These are phyloP conservation scores for Huntiella decipiens DNA, from an alignment of 2,329 filamentous ascomycete species.

Conservation along the genomic window DNA sequence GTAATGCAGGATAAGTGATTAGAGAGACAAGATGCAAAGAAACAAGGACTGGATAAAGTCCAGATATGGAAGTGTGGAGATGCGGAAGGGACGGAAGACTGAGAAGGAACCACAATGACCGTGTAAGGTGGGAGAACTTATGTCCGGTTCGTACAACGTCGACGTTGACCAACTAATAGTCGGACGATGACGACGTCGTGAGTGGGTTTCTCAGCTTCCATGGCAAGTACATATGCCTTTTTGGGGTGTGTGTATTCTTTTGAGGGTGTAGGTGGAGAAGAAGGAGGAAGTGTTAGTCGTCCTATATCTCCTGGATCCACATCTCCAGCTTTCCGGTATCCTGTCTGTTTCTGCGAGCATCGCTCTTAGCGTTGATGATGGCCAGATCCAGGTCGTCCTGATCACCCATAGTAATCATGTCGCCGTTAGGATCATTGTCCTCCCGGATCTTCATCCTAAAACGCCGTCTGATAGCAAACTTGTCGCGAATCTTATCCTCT, in stretches of 20 bases:
- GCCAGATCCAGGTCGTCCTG: constrained; percentile 91
- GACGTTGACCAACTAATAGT: too few relatives aligned
- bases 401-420: constrained; percentile 95
- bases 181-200: too few relatives aligned
- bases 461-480: constrained; percentile 57
- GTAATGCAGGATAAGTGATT: not conserved
- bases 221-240: too few relatives aligned
- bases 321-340: constrained; percentile 86
- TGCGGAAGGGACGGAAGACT: not conserved
- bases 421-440: constrained; percentile 55
- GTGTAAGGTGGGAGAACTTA: too few relatives aligned
- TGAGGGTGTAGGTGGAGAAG: not conserved
- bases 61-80: too few relatives aligned
- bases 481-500: constrained; percentile 60
- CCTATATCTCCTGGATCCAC: constrained; percentile 29
- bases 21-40: not conserved
- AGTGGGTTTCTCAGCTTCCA: too few relatives aligned
- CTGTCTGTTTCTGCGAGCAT: constrained; percentile 51
- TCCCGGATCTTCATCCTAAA: constrained; percentile 84
- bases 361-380: constrained; percentile 46
- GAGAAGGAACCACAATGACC: not conserved
- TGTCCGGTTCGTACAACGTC: too few relatives aligned
- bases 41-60: not conserved
- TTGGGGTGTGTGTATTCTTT: not conserved
- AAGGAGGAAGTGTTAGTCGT: not conserved